Evolutionary conservation across 176 grass and related monocot species (phyloP), one percentile per base, ranked within the genome.

Genomic region (Aechmea fasciata): DNA sequence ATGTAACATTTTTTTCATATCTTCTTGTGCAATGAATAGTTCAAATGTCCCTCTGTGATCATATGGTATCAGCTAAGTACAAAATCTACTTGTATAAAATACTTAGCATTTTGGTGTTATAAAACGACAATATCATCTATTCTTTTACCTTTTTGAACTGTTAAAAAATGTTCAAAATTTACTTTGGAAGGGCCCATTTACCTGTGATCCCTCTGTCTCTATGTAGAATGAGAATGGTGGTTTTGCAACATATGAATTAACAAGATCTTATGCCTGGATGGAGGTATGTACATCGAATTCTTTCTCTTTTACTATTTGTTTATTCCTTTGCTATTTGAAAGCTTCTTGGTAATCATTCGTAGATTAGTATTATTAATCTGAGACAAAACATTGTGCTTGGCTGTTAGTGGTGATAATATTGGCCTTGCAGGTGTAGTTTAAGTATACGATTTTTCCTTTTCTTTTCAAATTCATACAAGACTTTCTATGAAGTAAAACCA

Each of bases 221-320:
- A 47, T 52, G 24, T 82, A 96, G 92, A 96, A 96, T 82, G 70
- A 79, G 15, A 81, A 96, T 81, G 92, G 92, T 52, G 92, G 92
- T 52, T 89, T 91, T 65, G 92, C 88, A 18, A 81, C 92, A 69
- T 96, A 89, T 80, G 92, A 96, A 78, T 86, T 96, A 52, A 87
- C 88, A 63, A 84, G 92, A 62, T 92, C 92, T 75, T 96, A 87
- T 83, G 73, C 83, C 14, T 96, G 92, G 92, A 67, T 96, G 79
- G 92, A 96, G 92, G 92, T 96, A 49, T 67, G 80, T 72, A 65
- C 4, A 66, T 49, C 4, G 63, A 72, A 48, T 69, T 41, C 61
- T 47, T 67, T 59, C 18, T 71, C 22, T 52, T 13, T 70, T 48
- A 1, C 22, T 23, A 3, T 13, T 55, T 54, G 19, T 29, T 66